Evolutionary conservation across 2,329 filamentous ascomycete species (phyloP).

Genomic region (Claviceps pazoutovae): DNA sequence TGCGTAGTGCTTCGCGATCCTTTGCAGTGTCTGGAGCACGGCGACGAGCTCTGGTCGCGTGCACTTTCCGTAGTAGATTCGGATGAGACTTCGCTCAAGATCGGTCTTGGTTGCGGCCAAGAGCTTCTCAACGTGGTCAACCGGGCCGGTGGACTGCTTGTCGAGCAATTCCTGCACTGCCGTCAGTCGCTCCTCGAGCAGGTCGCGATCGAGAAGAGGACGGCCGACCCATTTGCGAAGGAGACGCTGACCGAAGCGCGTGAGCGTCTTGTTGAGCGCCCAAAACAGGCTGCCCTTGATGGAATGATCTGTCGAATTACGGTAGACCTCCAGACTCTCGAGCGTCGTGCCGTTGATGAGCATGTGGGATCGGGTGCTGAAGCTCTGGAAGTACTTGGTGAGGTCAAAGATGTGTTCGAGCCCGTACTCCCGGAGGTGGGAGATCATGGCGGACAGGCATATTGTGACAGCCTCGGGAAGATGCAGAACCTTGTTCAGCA

Average conservation of each 20-base stretch:
- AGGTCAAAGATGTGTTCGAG: constrained; percentile 91
- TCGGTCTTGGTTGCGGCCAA: constrained; percentile 62
- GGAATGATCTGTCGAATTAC: constrained; percentile 78
- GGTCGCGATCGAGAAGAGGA: constrained; percentile 62
- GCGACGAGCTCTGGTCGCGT: constrained; percentile 75
- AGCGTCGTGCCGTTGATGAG: constrained; percentile 88
- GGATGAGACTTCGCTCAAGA: constrained; percentile 81
- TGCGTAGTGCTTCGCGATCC: constrained; percentile 60
- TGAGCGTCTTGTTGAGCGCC: constrained; percentile 86
- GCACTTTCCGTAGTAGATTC: constrained; percentile 96
- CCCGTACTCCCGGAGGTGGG: constrained; percentile 79
- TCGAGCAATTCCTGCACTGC: constrained; percentile 79
- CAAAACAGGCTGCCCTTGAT: constrained; percentile 86
- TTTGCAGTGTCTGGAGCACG: constrained; percentile 74
- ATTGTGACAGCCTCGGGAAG: constrained; percentile 77
- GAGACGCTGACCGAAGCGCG: constrained; percentile 74
- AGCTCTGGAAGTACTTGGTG: constrained; percentile 94
- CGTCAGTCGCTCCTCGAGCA: constrained; percentile 63
- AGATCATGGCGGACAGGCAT: constrained; percentile 94
- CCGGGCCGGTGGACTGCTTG: constrained; percentile 47
- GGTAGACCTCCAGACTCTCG: constrained; percentile 87
- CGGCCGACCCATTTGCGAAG: constrained; percentile 91
- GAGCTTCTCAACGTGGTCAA: constrained; percentile 62
- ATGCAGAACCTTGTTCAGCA: constrained; percentile 76
- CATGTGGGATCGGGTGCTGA: constrained; percentile 91